Evolutionary conservation across 805 yeast genomes (phyloP).

Genomic region (Blastobotrys attinorum): DNA sequence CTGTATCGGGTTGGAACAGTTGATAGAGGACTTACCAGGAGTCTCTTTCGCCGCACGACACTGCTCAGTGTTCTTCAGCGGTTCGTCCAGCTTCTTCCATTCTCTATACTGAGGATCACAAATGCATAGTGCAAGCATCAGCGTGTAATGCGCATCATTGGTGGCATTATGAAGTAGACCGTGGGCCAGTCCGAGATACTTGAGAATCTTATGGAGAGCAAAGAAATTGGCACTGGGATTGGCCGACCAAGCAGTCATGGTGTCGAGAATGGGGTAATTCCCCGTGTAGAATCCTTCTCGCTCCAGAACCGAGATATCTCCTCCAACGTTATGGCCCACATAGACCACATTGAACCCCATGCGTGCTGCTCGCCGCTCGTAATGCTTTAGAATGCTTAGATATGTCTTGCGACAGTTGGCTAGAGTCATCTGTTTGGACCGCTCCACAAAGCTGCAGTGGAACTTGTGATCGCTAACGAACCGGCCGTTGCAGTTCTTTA

Average conservation of each 20-base stretch:
- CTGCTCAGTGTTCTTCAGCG: neutral
- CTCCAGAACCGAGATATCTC: conserved; percentile 47
- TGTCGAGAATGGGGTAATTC: conserved; percentile 34
- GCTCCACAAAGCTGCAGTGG: conserved; percentile 42
- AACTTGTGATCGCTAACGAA: conserved; percentile 49
- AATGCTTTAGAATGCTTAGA: conserved; percentile 3
- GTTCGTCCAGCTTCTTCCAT: conserved; percentile 1
- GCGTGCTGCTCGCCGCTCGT: conserved; percentile 4
- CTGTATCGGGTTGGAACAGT: too few species aligned
- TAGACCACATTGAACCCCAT: conserved; percentile 19
- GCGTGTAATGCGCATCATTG: conserved; percentile 60
- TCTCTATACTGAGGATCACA: conserved; percentile 7
- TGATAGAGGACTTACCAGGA: neutral
- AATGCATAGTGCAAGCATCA: conserved; percentile 20
- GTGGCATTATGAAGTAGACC: conserved; percentile 62
- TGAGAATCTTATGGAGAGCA: conserved; percentile 37
- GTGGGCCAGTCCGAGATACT: conserved; percentile 45
- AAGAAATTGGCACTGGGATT: conserved; percentile 3
- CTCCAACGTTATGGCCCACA: conserved; percentile 53
- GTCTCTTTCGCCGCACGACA: neutral
- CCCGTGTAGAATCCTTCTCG: conserved; percentile 38
- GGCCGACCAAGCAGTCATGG: conserved; percentile 38
- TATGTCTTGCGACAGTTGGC: conserved; percentile 26
- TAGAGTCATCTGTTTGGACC: conserved; percentile 35
- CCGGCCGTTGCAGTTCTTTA: conserved; percentile 39